Evolutionary conservation across 2,329 filamentous ascomycete genomes (phyloP).

Genomic region (Penicillium sp.): DNA sequence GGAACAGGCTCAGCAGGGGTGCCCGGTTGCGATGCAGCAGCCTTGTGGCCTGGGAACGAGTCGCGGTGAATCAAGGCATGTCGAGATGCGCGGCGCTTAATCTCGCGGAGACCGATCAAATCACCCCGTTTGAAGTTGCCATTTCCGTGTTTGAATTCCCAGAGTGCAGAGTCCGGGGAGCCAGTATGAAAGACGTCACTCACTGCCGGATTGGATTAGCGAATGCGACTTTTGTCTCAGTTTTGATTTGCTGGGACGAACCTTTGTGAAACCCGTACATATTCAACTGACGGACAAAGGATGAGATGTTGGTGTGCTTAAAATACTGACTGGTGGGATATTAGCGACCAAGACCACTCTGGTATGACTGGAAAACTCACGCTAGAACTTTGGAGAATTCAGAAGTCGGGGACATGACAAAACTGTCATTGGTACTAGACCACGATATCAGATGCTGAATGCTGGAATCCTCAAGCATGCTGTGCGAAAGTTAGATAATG

Average conservation of each 20-base stretch:
- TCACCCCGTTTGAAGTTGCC: conserved; percentile 97
- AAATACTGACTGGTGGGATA: conserved; percentile 81
- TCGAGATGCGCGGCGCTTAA: conserved; percentile 90
- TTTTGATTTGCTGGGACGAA: conserved; percentile 47
- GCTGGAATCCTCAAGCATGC: conserved; percentile 92
- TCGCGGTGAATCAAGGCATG: conserved; percentile 94
- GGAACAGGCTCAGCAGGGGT: conserved; percentile 83
- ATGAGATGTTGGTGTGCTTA: conserved; percentile 98
- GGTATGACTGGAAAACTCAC: conserved; percentile 62
- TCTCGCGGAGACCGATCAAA: conserved; percentile 86
- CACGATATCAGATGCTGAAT: conserved; percentile 97
- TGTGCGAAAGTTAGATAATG: conserved; percentile 47
- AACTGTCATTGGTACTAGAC: conserved; percentile 92
- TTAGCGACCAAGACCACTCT: conserved; percentile 32
- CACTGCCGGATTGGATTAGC: conserved; percentile 61
- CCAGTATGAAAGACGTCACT: conserved; percentile 98
- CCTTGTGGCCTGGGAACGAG: conserved; percentile 79
- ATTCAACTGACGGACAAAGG: conserved; percentile 95
- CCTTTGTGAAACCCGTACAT: conserved; percentile 99
- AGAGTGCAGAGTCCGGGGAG: conserved; percentile 88
- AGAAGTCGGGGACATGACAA: conserved; percentile 96
- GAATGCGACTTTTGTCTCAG: conserved; percentile 12
- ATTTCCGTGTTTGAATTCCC: conserved; percentile 99
- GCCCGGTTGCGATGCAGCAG: conserved; percentile 76
- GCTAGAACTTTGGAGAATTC: conserved; percentile 98